Conservation (phyloP, 257 asterid genomes). For the Solanum peruvianum region DNA sequence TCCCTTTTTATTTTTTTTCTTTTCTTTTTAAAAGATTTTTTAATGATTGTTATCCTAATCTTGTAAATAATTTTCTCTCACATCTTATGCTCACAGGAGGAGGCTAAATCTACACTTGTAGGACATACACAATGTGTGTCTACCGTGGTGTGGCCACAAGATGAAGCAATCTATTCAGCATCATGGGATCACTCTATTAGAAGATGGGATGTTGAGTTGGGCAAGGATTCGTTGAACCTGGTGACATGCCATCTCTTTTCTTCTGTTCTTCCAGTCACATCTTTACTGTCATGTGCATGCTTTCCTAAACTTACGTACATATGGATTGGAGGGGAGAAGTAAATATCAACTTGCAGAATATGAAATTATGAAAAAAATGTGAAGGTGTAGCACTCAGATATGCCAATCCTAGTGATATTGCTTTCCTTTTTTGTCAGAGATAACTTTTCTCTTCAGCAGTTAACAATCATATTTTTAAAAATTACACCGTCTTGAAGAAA, state of each 20-base stretch:
- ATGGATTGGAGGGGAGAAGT: neutral
- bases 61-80: neutral
- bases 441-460: neutral
- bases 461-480: neutral
- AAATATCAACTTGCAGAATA: neutral
- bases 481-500: neutral
- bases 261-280: neutral
- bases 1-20: neutral
- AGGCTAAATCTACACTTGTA: constrained; percentile 58
- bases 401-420: neutral
- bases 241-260: constrained; percentile 19
- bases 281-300: neutral
- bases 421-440: neutral
- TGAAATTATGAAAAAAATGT: neutral
- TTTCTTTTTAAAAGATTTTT: neutral
- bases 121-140: constrained; percentile 94
- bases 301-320: neutral
- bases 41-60: neutral
- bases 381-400: neutral
- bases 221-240: constrained; percentile 54
- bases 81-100: constrained; percentile 41
- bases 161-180: constrained; percentile 58
- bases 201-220: constrained; percentile 92
- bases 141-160: constrained; percentile 76
- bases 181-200: constrained; percentile 96